Percentiles rank a stretch among this genome's conserved stretches.
Evolutionary conservation across 2,329 filamentous ascomycete species (phyloP).

Genomic region (Phaeoacremonium minimum): DNA sequence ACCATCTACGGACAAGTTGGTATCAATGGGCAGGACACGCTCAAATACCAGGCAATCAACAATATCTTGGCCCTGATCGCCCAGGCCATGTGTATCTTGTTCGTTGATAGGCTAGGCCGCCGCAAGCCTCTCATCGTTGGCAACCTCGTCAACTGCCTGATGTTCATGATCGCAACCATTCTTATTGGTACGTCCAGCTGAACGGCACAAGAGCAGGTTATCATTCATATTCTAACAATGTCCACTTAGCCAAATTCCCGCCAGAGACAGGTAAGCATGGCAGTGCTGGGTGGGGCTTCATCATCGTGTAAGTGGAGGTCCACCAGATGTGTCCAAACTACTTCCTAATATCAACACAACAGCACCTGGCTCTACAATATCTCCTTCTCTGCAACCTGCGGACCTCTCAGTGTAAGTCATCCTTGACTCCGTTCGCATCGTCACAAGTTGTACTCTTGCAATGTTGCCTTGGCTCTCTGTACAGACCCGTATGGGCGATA

Average conservation of each 20-base stretch:
- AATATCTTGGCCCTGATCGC: slow-evolving; percentile 66
- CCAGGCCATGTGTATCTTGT: slow-evolving; percentile 62
- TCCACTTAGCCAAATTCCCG: slow-evolving; percentile 50
- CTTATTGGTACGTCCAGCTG: slow-evolving; percentile 31
- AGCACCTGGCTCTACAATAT: slow-evolving; percentile 80
- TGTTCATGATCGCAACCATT: slow-evolving; percentile 64
- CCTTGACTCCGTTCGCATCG: too few relatives aligned
- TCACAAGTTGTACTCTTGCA: too few relatives aligned
- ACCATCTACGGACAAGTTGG: slow-evolving; percentile 66
- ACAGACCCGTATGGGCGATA: too few relatives aligned
- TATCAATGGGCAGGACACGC: slow-evolving; percentile 58
- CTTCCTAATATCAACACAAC: too few relatives aligned
- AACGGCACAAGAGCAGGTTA: background rate
- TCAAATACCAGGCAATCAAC: slow-evolving; percentile 74
- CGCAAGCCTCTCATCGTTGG: slow-evolving; percentile 69
- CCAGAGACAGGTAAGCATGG: slow-evolving; percentile 46
- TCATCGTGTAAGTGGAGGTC: slow-evolving; percentile 53
- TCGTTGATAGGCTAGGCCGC: slow-evolving; percentile 67
- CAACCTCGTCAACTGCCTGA: slow-evolving; percentile 66
- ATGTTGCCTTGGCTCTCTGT: too few relatives aligned
- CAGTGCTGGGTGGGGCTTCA: slow-evolving; percentile 68
- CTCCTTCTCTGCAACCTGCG: slow-evolving; percentile 67
- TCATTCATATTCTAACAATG: background rate
- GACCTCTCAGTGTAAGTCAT: too few relatives aligned
- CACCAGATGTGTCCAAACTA: too few relatives aligned